A percentile compares a stretch with the other conserved stretches of the same genome.
phyloP scores from a whole-genome alignment of 2,329 filamentous ascomycete genomes.

The Colletotrichum melonis region DNA sequence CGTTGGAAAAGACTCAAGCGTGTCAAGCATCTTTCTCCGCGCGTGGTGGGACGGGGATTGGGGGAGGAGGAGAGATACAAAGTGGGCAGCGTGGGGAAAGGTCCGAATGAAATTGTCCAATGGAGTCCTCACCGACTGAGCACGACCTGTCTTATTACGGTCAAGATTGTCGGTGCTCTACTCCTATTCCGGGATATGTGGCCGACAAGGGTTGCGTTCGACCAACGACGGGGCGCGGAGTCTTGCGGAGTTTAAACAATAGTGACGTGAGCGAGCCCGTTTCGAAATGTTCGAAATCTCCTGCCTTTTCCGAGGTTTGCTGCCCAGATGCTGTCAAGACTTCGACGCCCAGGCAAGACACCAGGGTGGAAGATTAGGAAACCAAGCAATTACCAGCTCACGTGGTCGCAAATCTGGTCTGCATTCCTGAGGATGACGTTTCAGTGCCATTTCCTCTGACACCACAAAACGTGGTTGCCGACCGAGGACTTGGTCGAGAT shows the following conservation, averaged over 20 bases:
- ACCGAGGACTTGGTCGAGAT: background rate
- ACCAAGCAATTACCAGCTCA: background rate
- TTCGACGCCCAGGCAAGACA: too few relatives aligned
- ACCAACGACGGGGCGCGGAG: conserved; percentile 12
- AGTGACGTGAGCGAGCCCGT: conserved; percentile 23
- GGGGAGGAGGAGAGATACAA: background rate
- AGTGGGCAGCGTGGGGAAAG: conserved; percentile 14
- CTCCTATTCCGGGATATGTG: conserved; percentile 2
- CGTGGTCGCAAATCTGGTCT: background rate
- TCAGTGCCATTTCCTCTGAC: conserved; percentile 4
- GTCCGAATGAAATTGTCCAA: conserved; percentile 3
- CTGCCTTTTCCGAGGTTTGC: background rate
- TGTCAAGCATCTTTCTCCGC: conserved; percentile 3
- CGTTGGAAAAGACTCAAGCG: background rate
- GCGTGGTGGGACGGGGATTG: background rate
- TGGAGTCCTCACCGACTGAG: conserved; percentile 6
- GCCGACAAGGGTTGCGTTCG: conserved; percentile 2
- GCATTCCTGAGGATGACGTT: conserved; percentile 2
- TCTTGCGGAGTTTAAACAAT: conserved; percentile 33
- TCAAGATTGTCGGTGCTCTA: background rate
- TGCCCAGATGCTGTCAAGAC: background rate
- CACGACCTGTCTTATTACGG: background rate
- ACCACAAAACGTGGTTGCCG: conserved; percentile 3
- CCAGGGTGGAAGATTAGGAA: background rate
- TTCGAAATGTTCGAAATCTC: conserved; percentile 26